phyloP scores from a whole-genome alignment of 192 early-diverging fungal genomes.

The Coemansia sp. region DNA sequence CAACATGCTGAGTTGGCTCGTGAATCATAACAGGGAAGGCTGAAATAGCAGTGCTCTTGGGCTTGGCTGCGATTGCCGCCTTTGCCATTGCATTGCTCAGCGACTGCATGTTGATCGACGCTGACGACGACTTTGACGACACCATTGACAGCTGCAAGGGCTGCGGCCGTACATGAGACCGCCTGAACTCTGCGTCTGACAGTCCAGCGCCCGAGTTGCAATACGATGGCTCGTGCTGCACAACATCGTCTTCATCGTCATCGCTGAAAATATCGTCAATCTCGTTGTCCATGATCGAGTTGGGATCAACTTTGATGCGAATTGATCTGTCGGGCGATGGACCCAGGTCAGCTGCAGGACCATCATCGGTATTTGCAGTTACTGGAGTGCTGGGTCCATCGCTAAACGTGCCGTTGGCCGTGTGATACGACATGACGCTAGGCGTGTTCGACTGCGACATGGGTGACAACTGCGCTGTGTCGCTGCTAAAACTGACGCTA shows the following conservation, averaged over 20 bases:
- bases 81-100: conserved; percentile 32
- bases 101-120: conserved; percentile 39
- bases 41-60: conserved; percentile 14
- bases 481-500: conserved; percentile 18
- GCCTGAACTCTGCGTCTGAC: conserved; percentile 9
- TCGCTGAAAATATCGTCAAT: conserved; percentile 55
- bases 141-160: conserved; percentile 4
- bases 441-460: conserved; percentile 26
- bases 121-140: conserved; percentile 24
- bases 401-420: conserved; percentile 28
- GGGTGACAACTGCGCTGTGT: conserved; percentile 11
- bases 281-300: conserved; percentile 22
- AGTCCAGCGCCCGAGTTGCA: conserved; percentile 40
- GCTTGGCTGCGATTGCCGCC: neutral
- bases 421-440: conserved; percentile 40
- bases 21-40: conserved; percentile 40
- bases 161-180: neutral
- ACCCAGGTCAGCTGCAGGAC: neutral
- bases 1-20: conserved; percentile 5
- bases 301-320: conserved; percentile 42
- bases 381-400: conserved; percentile 13
- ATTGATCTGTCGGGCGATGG: conserved; percentile 18
- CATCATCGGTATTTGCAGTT: neutral
- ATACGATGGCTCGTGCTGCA: conserved; percentile 49
- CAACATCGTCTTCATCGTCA: conserved; percentile 39